Evolutionary conservation across 441 rosid species (phyloP), one percentile per base, ranked within the genome.

Genomic region (Adansonia grandidieri): DNA sequence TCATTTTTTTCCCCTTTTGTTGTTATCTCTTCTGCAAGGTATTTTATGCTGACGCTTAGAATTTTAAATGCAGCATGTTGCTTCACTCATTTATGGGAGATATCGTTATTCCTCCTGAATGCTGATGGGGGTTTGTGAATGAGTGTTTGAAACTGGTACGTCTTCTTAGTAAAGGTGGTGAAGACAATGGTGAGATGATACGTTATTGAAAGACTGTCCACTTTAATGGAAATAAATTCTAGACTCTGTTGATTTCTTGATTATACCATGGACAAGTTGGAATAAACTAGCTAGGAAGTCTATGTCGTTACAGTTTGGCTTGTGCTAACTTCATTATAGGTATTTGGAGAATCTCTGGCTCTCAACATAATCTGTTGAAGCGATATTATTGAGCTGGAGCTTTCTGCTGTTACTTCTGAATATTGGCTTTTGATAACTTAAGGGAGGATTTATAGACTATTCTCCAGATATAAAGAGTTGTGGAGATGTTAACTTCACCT

Each of bases 401-500:
- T 54, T 37, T 61, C 8, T 5, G 73, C 32, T 37, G 60, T 68
- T 72, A 44, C 19, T 60, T 76, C 61, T 53, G 57, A 76, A 69
- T 19, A 76, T 61, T 50, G 60, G 66, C 6, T 65, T 73, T 80
- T 48, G 53, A 15, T 53, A 77, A 63, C 57, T 51, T 75, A 70
- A 65, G 42, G 80, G 63, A 13, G 66, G 63, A 37, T 78, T 71
- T 65, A 53, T 81, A 75, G 68, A 51, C 40, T 73, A 51, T 77
- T 78, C 57, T 42, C 19, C 7, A 6, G 28, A 74, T 45, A 74
- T 58, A 22, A 32, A 68, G 57, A 80, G 74, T 50, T 17, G 92
- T 90, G 92, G 97, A 93, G 84, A 44, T 82, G 67, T 73, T 85
- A 77, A 73, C 84, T 84, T 89, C 92, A 77, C 90, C 90, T 68